Percentiles rank a stretch among this genome's conserved stretches.
Conservation (phyloP, 805 yeast genomes). For the Nakazawaea siamensis region DNA sequence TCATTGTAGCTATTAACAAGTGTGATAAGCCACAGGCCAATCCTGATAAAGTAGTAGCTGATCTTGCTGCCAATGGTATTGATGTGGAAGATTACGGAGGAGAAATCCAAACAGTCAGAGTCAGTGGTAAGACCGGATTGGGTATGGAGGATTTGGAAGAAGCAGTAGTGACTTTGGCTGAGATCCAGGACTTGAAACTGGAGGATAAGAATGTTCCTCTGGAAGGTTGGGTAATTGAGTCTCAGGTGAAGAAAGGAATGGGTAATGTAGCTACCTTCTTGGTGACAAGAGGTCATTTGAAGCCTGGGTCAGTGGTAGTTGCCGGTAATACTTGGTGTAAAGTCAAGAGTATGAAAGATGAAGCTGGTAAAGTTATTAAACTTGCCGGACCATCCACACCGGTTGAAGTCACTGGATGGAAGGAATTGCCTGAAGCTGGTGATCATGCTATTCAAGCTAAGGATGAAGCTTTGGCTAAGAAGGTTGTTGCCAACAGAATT, state of each 20-base stretch:
- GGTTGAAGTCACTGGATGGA: slow-evolving; percentile 92
- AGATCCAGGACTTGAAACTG: slow-evolving; percentile 70
- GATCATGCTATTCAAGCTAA: slow-evolving; percentile 73
- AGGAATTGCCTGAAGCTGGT: slow-evolving; percentile 85
- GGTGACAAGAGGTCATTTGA: slow-evolving; percentile 70
- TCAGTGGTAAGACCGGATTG: slow-evolving; percentile 83
- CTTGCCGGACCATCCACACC: slow-evolving; percentile 83
- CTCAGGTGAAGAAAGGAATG: slow-evolving; percentile 70
- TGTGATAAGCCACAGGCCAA: slow-evolving; percentile 77
- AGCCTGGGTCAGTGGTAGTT: slow-evolving; percentile 63
- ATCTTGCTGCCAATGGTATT: slow-evolving; percentile 67
- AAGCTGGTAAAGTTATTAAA: slow-evolving; percentile 53
- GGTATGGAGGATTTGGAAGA: slow-evolving; percentile 90
- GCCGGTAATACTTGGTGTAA: slow-evolving; percentile 86
- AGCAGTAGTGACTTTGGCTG: slow-evolving; percentile 78
- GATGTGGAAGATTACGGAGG: slow-evolving; percentile 94
- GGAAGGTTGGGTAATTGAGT: slow-evolving; percentile 90
- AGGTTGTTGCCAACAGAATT: slow-evolving; percentile 58
- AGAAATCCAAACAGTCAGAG: slow-evolving; percentile 80
- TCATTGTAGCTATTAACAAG: slow-evolving; percentile 89
- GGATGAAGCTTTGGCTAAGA: slow-evolving; percentile 66
- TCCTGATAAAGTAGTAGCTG: slow-evolving; percentile 69
- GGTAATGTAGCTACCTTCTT: slow-evolving; percentile 85
- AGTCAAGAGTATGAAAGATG: slow-evolving; percentile 72
- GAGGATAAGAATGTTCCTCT: slow-evolving; percentile 39